These are phyloP conservation scores for Ophiostoma perfectum DNA, from an alignment of 2,329 filamentous ascomycete genomes.

Conservation along the genomic window DNA sequence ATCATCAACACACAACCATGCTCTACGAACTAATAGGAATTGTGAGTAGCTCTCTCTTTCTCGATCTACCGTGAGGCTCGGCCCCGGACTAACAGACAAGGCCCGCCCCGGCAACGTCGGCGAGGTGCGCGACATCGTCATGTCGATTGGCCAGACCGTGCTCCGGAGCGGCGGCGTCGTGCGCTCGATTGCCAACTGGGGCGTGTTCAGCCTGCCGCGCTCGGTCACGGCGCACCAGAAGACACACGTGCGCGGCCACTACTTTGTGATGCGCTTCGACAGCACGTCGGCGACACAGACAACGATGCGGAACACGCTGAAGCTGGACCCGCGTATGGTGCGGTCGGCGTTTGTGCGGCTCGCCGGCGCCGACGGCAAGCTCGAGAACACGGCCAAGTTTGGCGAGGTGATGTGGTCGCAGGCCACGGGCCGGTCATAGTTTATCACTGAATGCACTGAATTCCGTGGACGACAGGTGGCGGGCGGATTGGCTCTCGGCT, in stretches of 20 bases:
- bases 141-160: constrained; percentile 75
- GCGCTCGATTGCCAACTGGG: constrained; percentile 93
- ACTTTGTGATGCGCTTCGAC: constrained; percentile 98
- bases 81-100: constrained; percentile 42
- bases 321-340: constrained; percentile 85
- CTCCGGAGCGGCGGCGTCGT: constrained; percentile 82
- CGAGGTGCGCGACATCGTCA: constrained; percentile 95
- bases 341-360: constrained; percentile 82
- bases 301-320: constrained; percentile 67
- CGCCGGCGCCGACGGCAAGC: constrained; percentile 61
- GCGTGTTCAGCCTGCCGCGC: constrained; percentile 78
- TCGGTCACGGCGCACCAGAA: constrained; percentile 75
- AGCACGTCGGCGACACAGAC: constrained; percentile 66
- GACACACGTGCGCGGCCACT: constrained; percentile 79
- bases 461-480: too few relatives aligned
- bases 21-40: constrained; percentile 97
- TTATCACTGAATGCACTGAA: too few relatives aligned
- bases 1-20: constrained; percentile 48
- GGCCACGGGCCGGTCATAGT: constrained; percentile 26
- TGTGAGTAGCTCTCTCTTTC: constrained; percentile 42
- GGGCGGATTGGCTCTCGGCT: too few relatives aligned
- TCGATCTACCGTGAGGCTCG: too few relatives aligned
- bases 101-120: constrained; percentile 83
- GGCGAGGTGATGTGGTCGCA: constrained; percentile 46
- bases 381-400: constrained; percentile 58